Conservation (phyloP, 768 basidiomycete species). For the Crucibulum laeve region DNA sequence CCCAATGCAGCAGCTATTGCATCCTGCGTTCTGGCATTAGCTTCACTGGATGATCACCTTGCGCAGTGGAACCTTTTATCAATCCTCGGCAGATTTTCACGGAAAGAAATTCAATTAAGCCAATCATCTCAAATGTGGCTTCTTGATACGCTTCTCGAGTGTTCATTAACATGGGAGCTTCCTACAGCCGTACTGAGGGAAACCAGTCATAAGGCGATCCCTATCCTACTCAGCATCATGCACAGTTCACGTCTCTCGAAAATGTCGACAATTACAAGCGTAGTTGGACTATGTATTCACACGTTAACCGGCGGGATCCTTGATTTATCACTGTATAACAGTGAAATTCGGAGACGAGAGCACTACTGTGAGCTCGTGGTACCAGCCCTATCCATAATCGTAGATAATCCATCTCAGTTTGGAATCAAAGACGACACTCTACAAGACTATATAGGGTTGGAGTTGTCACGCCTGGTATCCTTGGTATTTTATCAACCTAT, state of each 20-base stretch:
- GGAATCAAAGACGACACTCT: conserved; percentile 21
- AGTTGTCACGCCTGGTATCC: conserved; percentile 27
- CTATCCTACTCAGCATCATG: conserved; percentile 29
- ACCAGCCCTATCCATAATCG: conserved; percentile 26
- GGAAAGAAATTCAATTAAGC: conserved; percentile 24
- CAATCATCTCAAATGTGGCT: conserved; percentile 29
- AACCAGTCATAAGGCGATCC: conserved; percentile 26
- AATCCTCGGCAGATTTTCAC: conserved; percentile 24
- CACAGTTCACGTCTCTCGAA: conserved; percentile 21
- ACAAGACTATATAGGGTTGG: conserved; percentile 24
- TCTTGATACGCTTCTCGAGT: conserved; percentile 34
- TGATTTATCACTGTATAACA: conserved; percentile 19
- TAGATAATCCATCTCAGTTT: conserved; percentile 23
- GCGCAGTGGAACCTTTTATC: conserved; percentile 30
- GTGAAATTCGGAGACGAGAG: conserved; percentile 21
- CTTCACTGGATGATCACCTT: conserved; percentile 27
- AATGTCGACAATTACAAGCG: conserved; percentile 22
- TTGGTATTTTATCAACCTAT: conserved; percentile 22
- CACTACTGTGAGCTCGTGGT: conserved; percentile 28
- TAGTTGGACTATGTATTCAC: conserved; percentile 25
- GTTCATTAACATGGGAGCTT: conserved; percentile 32
- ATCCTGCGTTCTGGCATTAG: conserved; percentile 28
- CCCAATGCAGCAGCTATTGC: conserved; percentile 29
- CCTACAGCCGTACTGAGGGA: conserved; percentile 28
- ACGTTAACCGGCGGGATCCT: conserved; percentile 22